Evolutionary conservation across 2,329 filamentous ascomycete genomes (phyloP), one percentile per base, ranked within the genome.

Genomic region (Aspergillus arachidicola): DNA sequence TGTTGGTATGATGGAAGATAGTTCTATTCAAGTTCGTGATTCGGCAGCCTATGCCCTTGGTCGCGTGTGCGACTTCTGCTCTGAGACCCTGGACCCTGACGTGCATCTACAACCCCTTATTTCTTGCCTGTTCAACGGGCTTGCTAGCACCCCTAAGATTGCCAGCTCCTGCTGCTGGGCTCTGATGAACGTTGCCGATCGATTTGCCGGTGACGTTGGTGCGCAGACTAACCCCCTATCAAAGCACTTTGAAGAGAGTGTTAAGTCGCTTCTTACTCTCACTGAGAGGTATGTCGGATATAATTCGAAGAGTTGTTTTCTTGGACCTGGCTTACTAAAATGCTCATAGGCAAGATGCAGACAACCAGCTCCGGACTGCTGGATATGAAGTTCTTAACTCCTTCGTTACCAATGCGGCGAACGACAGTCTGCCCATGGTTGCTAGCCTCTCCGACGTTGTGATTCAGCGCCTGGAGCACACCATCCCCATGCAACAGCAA

Each of bases 121-220:
- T 73, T 87, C 89, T 61, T 91, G 94, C 46, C 87, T 99, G 11
- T 99, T 99, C 83, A 88, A 89, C 70, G 95, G 94, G 57, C 86
- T 99, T 64, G 88, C 92, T 64, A 94, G 91, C 81, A 95, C 91
- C 77, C 91, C 93, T 64, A 97, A 96, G 87, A 99, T 99, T 89
- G 95, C 94, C 36, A 89, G 93, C 60, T 99, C 95, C 34, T 98
- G 95, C 88, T 99, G 95, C 83, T 97, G 96, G 95, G 94, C 95
- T 36, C 83, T 99, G 69, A 98, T 99, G 92, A 99, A 98, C 81
- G 83, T 99, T 75, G 94, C 95, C 12, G 95, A 99, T 76, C 91
- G 94, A 65, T 99, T 98, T 76, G 92, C 93, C 34, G 93, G 93
- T 62, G 94, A 97, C 60, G 86, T 89, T 61, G 92, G 92, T 57